phyloP scores from a whole-genome alignment of 805 yeast genomes.

The Cyberlindnera amylophila region DNA sequence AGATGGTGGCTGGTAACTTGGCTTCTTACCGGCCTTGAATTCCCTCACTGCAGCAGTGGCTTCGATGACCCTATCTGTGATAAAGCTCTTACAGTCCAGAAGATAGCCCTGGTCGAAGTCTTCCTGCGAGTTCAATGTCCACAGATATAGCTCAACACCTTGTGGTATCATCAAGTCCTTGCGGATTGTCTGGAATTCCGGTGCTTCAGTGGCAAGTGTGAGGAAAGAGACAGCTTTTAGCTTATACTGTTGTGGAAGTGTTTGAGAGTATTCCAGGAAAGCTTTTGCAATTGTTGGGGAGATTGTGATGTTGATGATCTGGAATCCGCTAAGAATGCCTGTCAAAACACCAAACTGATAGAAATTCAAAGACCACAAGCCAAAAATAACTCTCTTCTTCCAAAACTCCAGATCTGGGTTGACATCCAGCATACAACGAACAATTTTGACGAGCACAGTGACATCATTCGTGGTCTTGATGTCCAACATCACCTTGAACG shows the following conservation, averaged over 20 bases:
- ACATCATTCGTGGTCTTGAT: constrained; percentile 46
- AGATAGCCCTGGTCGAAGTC: constrained; percentile 35
- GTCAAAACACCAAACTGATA: constrained; percentile 38
- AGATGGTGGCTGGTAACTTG: constrained; percentile 4
- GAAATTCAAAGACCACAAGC: constrained; percentile 50
- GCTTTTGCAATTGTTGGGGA: constrained; percentile 31
- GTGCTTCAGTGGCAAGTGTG: constrained; percentile 43
- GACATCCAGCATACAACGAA: constrained; percentile 33
- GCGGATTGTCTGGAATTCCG: constrained; percentile 28
- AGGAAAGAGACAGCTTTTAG: constrained; percentile 53
- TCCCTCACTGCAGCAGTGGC: constrained; percentile 13
- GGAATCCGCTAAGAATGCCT: constrained; percentile 34
- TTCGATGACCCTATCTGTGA: constrained; percentile 37
- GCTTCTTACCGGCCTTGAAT: constrained; percentile 5
- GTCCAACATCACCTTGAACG: constrained; percentile 42
- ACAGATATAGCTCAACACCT: constrained; percentile 39
- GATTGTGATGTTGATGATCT: constrained; percentile 34
- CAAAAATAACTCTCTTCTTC: constrained; percentile 44
- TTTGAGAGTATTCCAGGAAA: constrained; percentile 35
- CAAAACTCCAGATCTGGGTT: constrained; percentile 40
- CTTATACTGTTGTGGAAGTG: constrained; percentile 39
- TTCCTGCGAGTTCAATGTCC: constrained; percentile 47
- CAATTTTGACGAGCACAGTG: constrained; percentile 37
- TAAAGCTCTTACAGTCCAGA: constrained; percentile 35
- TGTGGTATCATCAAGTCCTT: constrained; percentile 29